Evolutionary conservation across 257 asterid species (phyloP).

Genomic region (Osmanthus fragrans): DNA sequence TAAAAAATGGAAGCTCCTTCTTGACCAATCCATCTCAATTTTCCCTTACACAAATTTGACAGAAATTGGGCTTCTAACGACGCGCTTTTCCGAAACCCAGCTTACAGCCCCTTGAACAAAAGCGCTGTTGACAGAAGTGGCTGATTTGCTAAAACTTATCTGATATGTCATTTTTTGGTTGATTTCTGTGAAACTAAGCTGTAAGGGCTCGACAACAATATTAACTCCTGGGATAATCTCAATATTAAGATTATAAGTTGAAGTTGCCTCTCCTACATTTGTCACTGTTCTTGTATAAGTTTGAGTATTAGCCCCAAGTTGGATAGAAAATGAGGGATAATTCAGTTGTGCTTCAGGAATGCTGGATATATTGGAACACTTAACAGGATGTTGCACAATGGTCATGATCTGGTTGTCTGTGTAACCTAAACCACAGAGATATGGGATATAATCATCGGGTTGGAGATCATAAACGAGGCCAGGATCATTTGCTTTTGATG

Average conservation of each 20-base stretch:
- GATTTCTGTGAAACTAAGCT: conserved; percentile 23
- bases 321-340: conserved; percentile 43
- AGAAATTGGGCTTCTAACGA: conserved; percentile 43
- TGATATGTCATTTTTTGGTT: conserved; percentile 37
- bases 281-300: conserved; percentile 43
- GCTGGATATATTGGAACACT: conserved; percentile 23
- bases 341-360: conserved; percentile 43
- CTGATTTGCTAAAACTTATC: conserved; percentile 23
- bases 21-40: background rate
- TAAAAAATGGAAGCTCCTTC: background rate
- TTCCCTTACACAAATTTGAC: conserved; percentile 20
- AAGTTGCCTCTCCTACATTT: conserved; percentile 46
- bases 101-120: conserved; percentile 34
- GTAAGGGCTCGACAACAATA: conserved; percentile 25
- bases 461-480: conserved; percentile 47
- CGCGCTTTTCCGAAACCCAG: conserved; percentile 34
- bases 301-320: conserved; percentile 11
- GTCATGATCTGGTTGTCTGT: conserved; percentile 20
- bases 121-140: background rate
- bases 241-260: conserved; percentile 14
- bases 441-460: conserved; percentile 44
- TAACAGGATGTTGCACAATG: conserved; percentile 29
- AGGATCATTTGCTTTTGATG: conserved; percentile 41
- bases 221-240: conserved; percentile 11
- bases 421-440: conserved; percentile 49